Base-by-base conservation (phyloP, 2,329 filamentous ascomycete species). In the Rhynchosporium agropyri region DNA sequence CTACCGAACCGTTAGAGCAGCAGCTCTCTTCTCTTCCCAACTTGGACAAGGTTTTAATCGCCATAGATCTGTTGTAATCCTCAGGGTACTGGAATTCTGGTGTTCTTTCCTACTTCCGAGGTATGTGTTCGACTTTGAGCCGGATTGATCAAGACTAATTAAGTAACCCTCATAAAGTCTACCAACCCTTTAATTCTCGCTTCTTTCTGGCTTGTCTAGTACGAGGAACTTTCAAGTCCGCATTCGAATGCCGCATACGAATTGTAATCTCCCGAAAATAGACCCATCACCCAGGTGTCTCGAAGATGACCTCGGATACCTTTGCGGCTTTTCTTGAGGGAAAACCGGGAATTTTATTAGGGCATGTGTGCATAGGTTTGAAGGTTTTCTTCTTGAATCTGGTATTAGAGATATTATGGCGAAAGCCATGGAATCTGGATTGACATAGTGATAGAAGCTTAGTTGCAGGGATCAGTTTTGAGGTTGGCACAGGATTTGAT, bases 221-320 rank as follows among this genome's bases (percentile, higher is more conserved):
- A 36, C 40, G 2, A 45, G 40, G 10, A 28, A 4, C 12, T 9
- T 40, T 26, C 56, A 58, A 31, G 40, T 58, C 20, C 56, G 56
- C 4, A 58, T 58, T 12, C 12, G 56, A 9, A 15, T 58, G 29
- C 43, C 56, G 8, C 43, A 28, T 3, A 36, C 55, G 3, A 38
- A n/a, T 28, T 28, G 40, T 28, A 28, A 31, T 9, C 20, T 45
- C 9, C 8, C 26, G 1, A 13, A 4, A 36, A 58, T 48, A 28
- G 55, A 58, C 13, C 20, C 20, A 20, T 20, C 55, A 46, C 26
- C 26, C 12, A 1, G 55, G 55, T 8, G 42, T 49, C 26, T n/a
- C 20, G 42, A 58, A 49, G 38, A 40, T 58, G 56, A 45, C 56
- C 1, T 49, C 56, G 42, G 56, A 58, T 13, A 42, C 43, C 5